A percentile compares a stretch with the other conserved stretches of the same genome.
Evolutionary conservation across 2,329 filamentous ascomycete genomes (phyloP).

Genomic region (Phaeosphaeria sp.): DNA sequence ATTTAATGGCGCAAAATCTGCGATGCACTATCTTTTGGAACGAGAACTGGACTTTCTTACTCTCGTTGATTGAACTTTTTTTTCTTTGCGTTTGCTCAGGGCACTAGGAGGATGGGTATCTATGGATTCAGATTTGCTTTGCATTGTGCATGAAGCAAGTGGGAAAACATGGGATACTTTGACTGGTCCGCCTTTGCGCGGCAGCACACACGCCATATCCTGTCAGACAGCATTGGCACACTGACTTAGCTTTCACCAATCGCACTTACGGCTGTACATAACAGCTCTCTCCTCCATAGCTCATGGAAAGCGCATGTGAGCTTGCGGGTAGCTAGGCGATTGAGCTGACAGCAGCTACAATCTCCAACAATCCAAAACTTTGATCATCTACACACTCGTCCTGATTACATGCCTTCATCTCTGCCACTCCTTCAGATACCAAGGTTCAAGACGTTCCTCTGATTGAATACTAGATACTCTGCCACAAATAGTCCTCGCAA

Average conservation of each 20-base stretch:
- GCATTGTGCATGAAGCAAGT: slow-evolving; percentile 17
- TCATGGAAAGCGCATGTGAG: neutral
- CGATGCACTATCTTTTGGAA: slow-evolving; percentile 35
- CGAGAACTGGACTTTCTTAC: slow-evolving; percentile 40
- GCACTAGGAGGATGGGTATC: slow-evolving; percentile 37
- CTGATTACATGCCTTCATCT: neutral
- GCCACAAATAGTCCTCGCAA: neutral
- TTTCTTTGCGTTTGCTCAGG: slow-evolving; percentile 23
- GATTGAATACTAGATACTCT: neutral
- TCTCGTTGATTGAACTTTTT: slow-evolving; percentile 37
- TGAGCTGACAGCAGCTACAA: slow-evolving; percentile 17
- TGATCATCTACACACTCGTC: neutral
- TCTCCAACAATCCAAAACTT: slow-evolving; percentile 8
- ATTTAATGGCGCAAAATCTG: slow-evolving; percentile 46
- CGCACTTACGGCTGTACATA: slow-evolving; percentile 2
- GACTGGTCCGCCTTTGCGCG: slow-evolving; percentile 28
- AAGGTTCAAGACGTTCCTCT: neutral
- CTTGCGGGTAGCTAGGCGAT: slow-evolving; percentile 19
- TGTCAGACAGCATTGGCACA: slow-evolving; percentile 15
- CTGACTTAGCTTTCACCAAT: neutral
- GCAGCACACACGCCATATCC: slow-evolving; percentile 27
- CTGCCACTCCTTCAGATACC: neutral
- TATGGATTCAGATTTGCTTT: slow-evolving; percentile 23
- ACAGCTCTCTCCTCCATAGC: neutral
- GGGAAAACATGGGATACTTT: slow-evolving; percentile 33